Percentiles rank a stretch among this genome's conserved stretches.
Conservation (phyloP, 148 eudicot genomes). For the Rhododendron henanense region DNA sequence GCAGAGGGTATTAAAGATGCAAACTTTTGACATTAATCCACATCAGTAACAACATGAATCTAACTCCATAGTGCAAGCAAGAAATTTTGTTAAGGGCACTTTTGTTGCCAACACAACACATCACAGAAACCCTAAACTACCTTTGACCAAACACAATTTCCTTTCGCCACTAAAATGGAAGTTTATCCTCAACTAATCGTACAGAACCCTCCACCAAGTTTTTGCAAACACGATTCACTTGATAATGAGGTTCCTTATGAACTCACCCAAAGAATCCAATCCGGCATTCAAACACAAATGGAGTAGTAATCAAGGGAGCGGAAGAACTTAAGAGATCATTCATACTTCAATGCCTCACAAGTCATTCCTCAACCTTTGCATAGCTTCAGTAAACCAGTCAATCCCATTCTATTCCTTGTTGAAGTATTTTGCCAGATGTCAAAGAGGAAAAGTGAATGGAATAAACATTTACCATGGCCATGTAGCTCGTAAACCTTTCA, state of each 20-base stretch:
- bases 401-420: conserved; percentile 70
- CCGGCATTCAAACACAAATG: conserved; percentile 64
- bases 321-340: conserved; percentile 99
- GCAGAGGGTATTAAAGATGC: conserved; percentile 16
- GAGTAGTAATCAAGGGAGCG: conserved; percentile 67
- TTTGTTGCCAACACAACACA: conserved; percentile 29
- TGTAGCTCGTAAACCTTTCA: conserved; percentile 99
- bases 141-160: conserved; percentile 43
- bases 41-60: background rate
- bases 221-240: conserved; percentile 78
- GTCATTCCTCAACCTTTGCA: conserved; percentile 99
- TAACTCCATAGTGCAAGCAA: conserved; percentile 16
- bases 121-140: conserved; percentile 51
- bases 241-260: conserved; percentile 76
- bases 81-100: conserved; percentile 31
- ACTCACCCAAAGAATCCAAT: conserved; percentile 82
- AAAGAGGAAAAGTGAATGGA: conserved; percentile 47
- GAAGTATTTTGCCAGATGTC: conserved; percentile 62
- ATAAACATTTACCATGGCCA: conserved; percentile 99
- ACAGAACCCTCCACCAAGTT: conserved; percentile 64
- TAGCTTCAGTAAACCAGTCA: conserved; percentile 76
- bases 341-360: conserved; percentile 65
- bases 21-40: conserved; percentile 10
- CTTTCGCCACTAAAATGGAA: conserved; percentile 36
- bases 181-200: conserved; percentile 52